These are phyloP conservation scores for Ustilago xerochloae DNA, from an alignment of 1,284 basidiomycete species.

Conservation along the genomic window DNA sequence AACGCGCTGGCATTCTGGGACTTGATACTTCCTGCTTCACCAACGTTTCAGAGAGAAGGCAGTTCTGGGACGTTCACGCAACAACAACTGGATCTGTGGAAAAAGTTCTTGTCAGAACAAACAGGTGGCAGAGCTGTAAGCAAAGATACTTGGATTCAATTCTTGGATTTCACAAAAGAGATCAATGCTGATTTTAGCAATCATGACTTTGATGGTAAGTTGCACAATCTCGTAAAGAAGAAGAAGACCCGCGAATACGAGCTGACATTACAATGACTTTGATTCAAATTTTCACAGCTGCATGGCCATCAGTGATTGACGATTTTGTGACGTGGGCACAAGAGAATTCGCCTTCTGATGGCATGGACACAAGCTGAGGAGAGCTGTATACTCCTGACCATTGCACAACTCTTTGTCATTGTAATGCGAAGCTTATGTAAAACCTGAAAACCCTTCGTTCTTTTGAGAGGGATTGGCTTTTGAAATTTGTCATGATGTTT, in stretches of 20 bases:
- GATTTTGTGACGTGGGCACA: slow-evolving; percentile 76
- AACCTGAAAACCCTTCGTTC: too few species aligned
- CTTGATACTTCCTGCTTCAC: slow-evolving; percentile 82
- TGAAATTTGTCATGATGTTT: too few species aligned
- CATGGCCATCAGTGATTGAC: slow-evolving; percentile 89
- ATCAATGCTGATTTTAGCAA: slow-evolving; percentile 83
- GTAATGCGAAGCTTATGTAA: too few species aligned
- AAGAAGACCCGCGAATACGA: not conserved
- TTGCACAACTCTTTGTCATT: too few species aligned
- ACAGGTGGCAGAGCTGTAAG: slow-evolving; percentile 81
- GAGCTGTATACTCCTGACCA: too few species aligned
- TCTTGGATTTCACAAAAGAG: slow-evolving; percentile 82
- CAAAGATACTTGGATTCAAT: slow-evolving; percentile 90
- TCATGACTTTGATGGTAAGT: slow-evolving; percentile 85
- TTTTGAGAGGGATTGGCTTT: too few species aligned
- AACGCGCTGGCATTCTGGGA: slow-evolving; percentile 85
- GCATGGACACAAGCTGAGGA: slow-evolving; percentile 50
- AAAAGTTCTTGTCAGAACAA: slow-evolving; percentile 79
- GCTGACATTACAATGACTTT: not conserved
- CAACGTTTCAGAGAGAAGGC: slow-evolving; percentile 72
- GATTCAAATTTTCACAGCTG: slow-evolving; percentile 71
- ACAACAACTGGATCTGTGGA: slow-evolving; percentile 82
- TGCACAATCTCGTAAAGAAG: not conserved
- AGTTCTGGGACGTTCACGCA: slow-evolving; percentile 74
- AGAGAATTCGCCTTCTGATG: slow-evolving; percentile 34